These are phyloP conservation scores for Wickerhamomyces silvicola DNA, from an alignment of 805 yeast genomes.

Conservation along the genomic window DNA sequence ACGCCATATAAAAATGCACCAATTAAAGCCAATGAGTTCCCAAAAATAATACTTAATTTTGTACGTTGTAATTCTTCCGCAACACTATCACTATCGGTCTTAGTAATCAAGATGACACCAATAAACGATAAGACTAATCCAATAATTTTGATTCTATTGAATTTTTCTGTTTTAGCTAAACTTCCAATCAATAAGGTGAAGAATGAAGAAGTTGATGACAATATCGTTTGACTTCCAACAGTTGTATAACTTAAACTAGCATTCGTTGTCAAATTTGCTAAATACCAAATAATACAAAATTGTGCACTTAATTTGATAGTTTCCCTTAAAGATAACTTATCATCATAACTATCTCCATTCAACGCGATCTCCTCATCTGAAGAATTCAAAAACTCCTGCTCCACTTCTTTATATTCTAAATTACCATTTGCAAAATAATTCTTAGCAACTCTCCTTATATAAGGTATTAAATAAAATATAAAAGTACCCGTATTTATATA, in stretches of 20 bases:
- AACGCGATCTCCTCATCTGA: conserved; percentile 24
- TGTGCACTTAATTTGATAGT: conserved; percentile 72
- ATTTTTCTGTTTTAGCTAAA: conserved; percentile 59
- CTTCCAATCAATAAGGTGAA: conserved; percentile 85
- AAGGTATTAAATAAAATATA: conserved; percentile 67
- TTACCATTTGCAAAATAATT: conserved; percentile 25
- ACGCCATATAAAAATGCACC: conserved; percentile 91
- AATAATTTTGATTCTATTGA: conserved; percentile 55
- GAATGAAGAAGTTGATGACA: conserved; percentile 88
- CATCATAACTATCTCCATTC: conserved; percentile 10
- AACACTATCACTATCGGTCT: conserved; percentile 39
- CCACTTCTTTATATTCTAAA: conserved; percentile 19
- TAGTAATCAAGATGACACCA: conserved; percentile 79
- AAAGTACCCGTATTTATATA: conserved; percentile 87
- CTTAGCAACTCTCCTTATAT: conserved; percentile 24
- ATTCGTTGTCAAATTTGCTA: conserved; percentile 84
- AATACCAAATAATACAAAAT: conserved; percentile 84
- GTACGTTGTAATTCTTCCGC: conserved; percentile 17
- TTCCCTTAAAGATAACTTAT: conserved; percentile 42
- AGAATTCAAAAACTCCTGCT: conserved; percentile 12
- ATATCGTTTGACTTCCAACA: conserved; percentile 89
- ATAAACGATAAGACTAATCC: conserved; percentile 67
- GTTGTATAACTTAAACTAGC: conserved; percentile 83
- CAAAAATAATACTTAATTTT: conserved; percentile 39
- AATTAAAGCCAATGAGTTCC: conserved; percentile 71